Evolutionary conservation across 371 early-diverging fungal species (phyloP), one percentile per base, ranked within the genome.

Genomic region (Dichotomocladium elegans): DNA sequence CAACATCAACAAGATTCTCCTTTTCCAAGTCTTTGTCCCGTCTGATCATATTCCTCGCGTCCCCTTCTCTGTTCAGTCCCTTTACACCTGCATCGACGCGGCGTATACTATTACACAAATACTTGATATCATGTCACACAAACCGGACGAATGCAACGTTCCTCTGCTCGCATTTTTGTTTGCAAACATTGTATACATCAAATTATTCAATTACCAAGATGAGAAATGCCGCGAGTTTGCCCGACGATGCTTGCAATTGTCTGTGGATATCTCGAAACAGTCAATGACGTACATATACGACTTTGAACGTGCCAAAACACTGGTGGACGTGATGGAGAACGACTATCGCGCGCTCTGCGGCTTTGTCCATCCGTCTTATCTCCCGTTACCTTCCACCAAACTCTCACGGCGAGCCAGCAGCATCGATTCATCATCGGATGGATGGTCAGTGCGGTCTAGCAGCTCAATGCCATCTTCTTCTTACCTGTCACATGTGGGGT

Each of bases 231-330:
- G 60, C 17, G 56, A 57, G 1, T 58, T 66, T 41, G 72, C 65
- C 12, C 61, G 41, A 53, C 41, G 55, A 14, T 57, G 61, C 14
- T 53, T 75, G 8, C 55, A 63, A 11, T 63, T 60, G 3, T 72
- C 70, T 1, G 19, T 75, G 4, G 68, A 69, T 3, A 61, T 69
- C 2, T 59, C 68, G n/a, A 68, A 64, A 33, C 34, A 51, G 2
- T 75, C 72, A 1, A 60, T 49, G n/a, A 61, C 57, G 7, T 75
- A 62, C 42, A 44, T 43, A 14, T 72, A 72, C 44, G 72, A 75
- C 31, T 72, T 72, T 63, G 75, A 75, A 37, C 37, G 68, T 58
- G 60, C 75, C n/a, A 66, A 59, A n/a, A 72, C 46, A 19, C 50
- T 69, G 10, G 70, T 72, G 12, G 19, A 30, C 9, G 27, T 75